Percentiles rank a stretch among this genome's conserved stretches.
Conservation (phyloP, 1,284 basidiomycete genomes). For the Neolentinus lepideus region DNA sequence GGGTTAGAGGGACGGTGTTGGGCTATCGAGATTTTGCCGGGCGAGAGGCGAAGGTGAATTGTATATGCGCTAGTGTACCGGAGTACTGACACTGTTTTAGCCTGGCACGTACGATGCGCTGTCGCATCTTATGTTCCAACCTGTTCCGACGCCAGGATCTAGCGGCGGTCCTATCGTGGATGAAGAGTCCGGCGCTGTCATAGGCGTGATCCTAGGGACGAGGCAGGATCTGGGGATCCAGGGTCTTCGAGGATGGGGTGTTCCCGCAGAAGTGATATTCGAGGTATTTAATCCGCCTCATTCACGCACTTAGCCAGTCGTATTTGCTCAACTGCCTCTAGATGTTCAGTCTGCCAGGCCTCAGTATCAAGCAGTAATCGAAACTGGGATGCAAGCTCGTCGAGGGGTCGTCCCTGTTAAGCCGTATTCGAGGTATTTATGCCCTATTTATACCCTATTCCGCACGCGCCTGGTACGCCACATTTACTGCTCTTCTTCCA, state of each 20-base stretch:
- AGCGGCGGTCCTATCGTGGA: constrained; percentile 70
- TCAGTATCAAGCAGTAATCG: not conserved
- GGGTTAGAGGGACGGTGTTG: constrained; percentile 42
- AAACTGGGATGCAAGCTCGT: not conserved
- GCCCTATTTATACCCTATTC: too few species aligned
- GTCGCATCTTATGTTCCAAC: constrained; percentile 48
- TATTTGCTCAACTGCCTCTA: constrained; percentile 13
- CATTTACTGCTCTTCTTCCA: too few species aligned
- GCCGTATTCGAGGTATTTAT: too few species aligned
- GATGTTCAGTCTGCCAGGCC: constrained; percentile 43
- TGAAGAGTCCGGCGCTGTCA: constrained; percentile 54
- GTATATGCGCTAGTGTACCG: not conserved
- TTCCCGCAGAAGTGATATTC: constrained; percentile 61
- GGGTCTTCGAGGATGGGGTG: constrained; percentile 60
- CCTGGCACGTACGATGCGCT: constrained; percentile 68
- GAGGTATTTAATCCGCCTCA: constrained; percentile 34
- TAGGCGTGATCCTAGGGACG: constrained; percentile 62
- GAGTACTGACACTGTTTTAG: constrained; percentile 21
- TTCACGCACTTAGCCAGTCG: not conserved
- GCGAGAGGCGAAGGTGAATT: constrained; percentile 43
- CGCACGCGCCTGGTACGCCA: too few species aligned
- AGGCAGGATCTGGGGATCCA: constrained; percentile 51
- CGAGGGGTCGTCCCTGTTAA: too few species aligned
- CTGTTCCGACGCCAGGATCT: constrained; percentile 58
- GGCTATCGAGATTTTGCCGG: constrained; percentile 58